These are phyloP conservation scores for Sporobolomyces pararoseus DNA, from an alignment of 768 basidiomycete species.

Conservation along the genomic window DNA sequence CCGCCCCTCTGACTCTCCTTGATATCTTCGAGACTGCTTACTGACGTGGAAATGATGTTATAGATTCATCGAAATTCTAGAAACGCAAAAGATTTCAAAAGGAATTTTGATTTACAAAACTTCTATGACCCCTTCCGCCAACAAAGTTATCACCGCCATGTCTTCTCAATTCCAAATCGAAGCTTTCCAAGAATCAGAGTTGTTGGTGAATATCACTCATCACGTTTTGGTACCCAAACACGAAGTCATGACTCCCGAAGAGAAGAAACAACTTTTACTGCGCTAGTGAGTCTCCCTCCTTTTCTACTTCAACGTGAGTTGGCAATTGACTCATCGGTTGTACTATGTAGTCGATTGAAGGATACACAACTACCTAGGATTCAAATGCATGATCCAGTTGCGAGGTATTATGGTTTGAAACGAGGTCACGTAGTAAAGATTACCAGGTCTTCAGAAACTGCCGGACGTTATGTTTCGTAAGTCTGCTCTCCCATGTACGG, in stretches of 20 bases:
- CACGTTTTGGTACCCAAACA: slow-evolving; percentile 93
- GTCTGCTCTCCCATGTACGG: background rate
- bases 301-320: background rate
- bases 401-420: slow-evolving; percentile 91
- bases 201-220: slow-evolving; percentile 94
- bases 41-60: no score
- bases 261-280: slow-evolving; percentile 79
- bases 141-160: slow-evolving; percentile 85
- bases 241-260: slow-evolving; percentile 74
- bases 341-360: slow-evolving; percentile 71
- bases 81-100: slow-evolving; percentile 81
- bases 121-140: slow-evolving; percentile 93
- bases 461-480: slow-evolving; percentile 64
- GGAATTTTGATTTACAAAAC: slow-evolving; percentile 95
- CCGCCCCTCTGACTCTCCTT: background rate
- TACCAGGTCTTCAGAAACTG: slow-evolving; percentile 92
- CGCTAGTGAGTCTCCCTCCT: slow-evolving; percentile 72
- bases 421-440: slow-evolving; percentile 98
- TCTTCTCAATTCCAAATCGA: slow-evolving; percentile 78
- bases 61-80: slow-evolving; percentile 82
- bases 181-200: slow-evolving; percentile 92
- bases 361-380: slow-evolving; percentile 98
- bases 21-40: background rate
- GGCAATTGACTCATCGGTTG: background rate
- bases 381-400: slow-evolving; percentile 93